Base-by-base conservation (phyloP, 441 rosid species). In the Euphorbia schlechtendalii region DNA sequence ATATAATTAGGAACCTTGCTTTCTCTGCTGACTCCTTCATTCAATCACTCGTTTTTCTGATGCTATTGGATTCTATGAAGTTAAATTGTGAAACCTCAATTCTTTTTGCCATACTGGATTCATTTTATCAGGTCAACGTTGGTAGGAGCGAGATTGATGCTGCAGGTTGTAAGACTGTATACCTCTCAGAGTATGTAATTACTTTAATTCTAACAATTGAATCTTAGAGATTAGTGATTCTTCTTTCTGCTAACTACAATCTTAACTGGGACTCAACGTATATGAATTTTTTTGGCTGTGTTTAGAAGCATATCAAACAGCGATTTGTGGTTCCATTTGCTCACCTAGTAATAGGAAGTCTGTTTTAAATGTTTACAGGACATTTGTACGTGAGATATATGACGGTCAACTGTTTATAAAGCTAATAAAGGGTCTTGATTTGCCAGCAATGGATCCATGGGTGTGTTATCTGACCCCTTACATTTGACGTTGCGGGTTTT, bases 371-470 rank as follows among this genome's bases (percentile, higher is more conserved):
- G 17, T 70, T 69, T n/a, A 69, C 80, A 90, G 97, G 89, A 76
- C 88, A 36, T 90, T 90, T 80, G 87, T 87, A 6, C 88, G 92
- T 10, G 86, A 88, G 78, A 82, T 84, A 67, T 90, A 84, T 61
- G 91, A 88, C 46, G 99, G 99, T 7, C 96, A 93, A 55, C 71
- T 90, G 73, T 83, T 90, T 46, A 62, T 93, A 36, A 93, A 87
- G 76, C 78, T 90, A 70, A 86, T 81, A 64, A 88, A 80, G 74
- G 96, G 97, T 32, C 55, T 83, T 63, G 68, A 83, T 66, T 84
- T 93, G 20, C 99, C 97, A 69, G 92, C 92, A 56, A 84, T 93
- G 93, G 99, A 90, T 81, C 97, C 92, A 49, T 93, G 97, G 99
- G 95, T 90, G 68, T 30, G 82, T 67, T 45, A 21, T 58, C 59